Conservation (phyloP, 108 stramenopile genomes). For the Hondaea fermentalgiana region DNA sequence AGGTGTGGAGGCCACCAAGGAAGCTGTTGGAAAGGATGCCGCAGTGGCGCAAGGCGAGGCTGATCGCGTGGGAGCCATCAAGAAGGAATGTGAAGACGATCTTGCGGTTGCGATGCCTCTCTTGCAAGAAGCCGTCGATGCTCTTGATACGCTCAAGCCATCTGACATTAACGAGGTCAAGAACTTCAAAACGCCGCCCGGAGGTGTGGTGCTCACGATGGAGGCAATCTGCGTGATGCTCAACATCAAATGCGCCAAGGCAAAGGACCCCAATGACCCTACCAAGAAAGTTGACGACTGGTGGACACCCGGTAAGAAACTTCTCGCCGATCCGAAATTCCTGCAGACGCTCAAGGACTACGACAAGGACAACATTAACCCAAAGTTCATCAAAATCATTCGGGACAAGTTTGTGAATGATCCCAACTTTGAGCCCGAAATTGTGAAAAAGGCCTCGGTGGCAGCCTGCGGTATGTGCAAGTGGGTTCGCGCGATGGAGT, state of each 20-base stretch:
- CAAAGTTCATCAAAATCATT: slow-evolving; percentile 41
- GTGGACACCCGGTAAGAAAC: slow-evolving; percentile 55
- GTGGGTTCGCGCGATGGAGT: slow-evolving; percentile 61
- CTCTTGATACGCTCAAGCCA: slow-evolving; percentile 44
- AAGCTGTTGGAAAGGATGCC: slow-evolving; percentile 44
- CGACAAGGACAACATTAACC: slow-evolving; percentile 47
- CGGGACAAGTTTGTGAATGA: slow-evolving; percentile 44
- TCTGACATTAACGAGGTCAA: slow-evolving; percentile 50
- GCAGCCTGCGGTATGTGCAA: slow-evolving; percentile 57
- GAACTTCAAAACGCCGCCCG: slow-evolving; percentile 50
- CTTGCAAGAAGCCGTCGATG: slow-evolving; percentile 44
- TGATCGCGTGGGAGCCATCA: slow-evolving; percentile 27
- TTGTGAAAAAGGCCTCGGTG: slow-evolving; percentile 47
- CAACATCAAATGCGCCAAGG: slow-evolving; percentile 40
- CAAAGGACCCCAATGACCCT: slow-evolving; percentile 55
- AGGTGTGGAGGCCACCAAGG: slow-evolving; percentile 45
- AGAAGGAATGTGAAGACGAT: slow-evolving; percentile 46
- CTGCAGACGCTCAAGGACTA: slow-evolving; percentile 51
- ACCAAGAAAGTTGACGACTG: slow-evolving; percentile 55
- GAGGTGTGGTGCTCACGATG: slow-evolving; percentile 36
- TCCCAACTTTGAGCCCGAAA: slow-evolving; percentile 45
- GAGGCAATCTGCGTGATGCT: slow-evolving; percentile 58
- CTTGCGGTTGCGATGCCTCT: slow-evolving; percentile 58
- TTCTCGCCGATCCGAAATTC: slow-evolving; percentile 46
- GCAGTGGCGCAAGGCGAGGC: slow-evolving; percentile 40